Evolutionary conservation across 495 filamentous ascomycete genomes (phyloP).

Genomic region (Thermochaetoides thermophila): DNA sequence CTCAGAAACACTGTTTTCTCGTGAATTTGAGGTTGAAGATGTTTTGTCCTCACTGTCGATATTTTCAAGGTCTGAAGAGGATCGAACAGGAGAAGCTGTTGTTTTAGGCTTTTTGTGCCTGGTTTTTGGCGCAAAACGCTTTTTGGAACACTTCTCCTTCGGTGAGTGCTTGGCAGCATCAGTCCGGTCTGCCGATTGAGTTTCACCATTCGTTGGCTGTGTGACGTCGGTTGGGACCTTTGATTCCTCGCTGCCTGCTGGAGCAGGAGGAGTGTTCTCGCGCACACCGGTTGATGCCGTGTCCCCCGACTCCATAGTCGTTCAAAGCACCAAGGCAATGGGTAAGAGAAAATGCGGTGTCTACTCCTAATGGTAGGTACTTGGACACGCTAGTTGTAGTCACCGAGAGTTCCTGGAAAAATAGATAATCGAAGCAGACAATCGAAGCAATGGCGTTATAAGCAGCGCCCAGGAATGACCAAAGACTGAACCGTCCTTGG

Average conservation of each 20-base stretch:
- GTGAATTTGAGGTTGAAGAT: slow-evolving; percentile 19
- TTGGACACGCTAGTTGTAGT: too few relatives aligned
- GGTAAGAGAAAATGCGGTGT: too few relatives aligned
- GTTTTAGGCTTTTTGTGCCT: slow-evolving; percentile 29
- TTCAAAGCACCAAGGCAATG: too few relatives aligned
- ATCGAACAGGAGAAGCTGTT: too few relatives aligned
- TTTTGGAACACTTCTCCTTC: slow-evolving; percentile 25
- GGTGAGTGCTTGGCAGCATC: slow-evolving; percentile 22
- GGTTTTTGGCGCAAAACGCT: slow-evolving; percentile 21
- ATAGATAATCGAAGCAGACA: too few relatives aligned
- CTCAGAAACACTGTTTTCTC: slow-evolving; percentile 14
- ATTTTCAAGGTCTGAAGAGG: slow-evolving; percentile 18
- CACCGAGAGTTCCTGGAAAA: too few relatives aligned
- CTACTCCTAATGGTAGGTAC: too few relatives aligned
- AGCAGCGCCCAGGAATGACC: too few relatives aligned
- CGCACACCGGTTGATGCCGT: slow-evolving; percentile 11
- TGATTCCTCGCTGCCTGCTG: slow-evolving; percentile 12
- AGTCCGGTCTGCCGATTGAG: slow-evolving; percentile 11
- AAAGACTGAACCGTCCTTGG: too few relatives aligned
- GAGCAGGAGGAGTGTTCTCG: slow-evolving; percentile 8
- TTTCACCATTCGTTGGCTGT: slow-evolving; percentile 14
- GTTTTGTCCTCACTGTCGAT: slow-evolving; percentile 16
- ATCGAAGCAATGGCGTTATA: too few relatives aligned
- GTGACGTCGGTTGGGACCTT: slow-evolving; percentile 16
- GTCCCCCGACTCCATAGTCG: slow-evolving; percentile 14